Percentiles rank a stretch among this genome's conserved stretches.
These are phyloP conservation scores for Austroboletus niveus DNA, from an alignment of 1,284 basidiomycete genomes.

Conservation along the genomic window DNA sequence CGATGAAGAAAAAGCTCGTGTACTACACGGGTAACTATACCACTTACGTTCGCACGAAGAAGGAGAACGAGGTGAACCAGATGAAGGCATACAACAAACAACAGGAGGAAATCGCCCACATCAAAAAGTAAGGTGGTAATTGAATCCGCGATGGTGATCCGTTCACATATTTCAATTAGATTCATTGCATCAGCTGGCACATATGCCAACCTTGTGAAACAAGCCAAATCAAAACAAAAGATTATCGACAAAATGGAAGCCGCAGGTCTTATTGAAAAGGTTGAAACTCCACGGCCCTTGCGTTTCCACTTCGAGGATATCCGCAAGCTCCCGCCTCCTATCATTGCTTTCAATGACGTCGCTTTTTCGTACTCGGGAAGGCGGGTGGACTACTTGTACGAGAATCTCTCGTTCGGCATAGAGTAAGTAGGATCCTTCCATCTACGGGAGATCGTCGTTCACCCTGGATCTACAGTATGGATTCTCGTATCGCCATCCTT, in stretches of 20 bases:
- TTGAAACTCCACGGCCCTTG: conserved; percentile 72
- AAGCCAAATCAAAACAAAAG: conserved; percentile 99
- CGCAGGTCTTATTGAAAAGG: conserved; percentile 93
- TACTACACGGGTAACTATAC: conserved; percentile 98
- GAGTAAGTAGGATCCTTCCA: conserved; percentile 63
- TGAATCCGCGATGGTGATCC: not conserved
- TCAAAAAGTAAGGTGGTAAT: conserved; percentile 73
- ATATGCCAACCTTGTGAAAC: conserved; percentile 97
- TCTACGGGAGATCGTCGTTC: conserved; percentile 2
- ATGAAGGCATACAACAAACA: conserved; percentile 99
- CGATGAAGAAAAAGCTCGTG: conserved; percentile 80
- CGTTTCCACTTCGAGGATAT: conserved; percentile 98
- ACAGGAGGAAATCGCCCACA: conserved; percentile 97
- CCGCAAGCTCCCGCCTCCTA: conserved; percentile 91
- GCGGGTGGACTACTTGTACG: conserved; percentile 85
- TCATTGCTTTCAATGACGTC: conserved; percentile 93
- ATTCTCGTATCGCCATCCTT: conserved; percentile 94
- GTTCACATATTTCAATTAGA: conserved; percentile 40
- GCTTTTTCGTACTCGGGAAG: conserved; percentile 94
- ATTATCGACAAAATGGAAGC: conserved; percentile 99
- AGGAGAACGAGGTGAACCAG: conserved; percentile 98
- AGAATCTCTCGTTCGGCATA: conserved; percentile 91
- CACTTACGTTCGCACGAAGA: conserved; percentile 93
- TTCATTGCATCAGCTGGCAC: conserved; percentile 99
- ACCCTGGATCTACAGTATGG: conserved; percentile 62